These are phyloP conservation scores for Fusarium mexicanum DNA, from an alignment of 2,329 filamentous ascomycete genomes.

Conservation along the genomic window DNA sequence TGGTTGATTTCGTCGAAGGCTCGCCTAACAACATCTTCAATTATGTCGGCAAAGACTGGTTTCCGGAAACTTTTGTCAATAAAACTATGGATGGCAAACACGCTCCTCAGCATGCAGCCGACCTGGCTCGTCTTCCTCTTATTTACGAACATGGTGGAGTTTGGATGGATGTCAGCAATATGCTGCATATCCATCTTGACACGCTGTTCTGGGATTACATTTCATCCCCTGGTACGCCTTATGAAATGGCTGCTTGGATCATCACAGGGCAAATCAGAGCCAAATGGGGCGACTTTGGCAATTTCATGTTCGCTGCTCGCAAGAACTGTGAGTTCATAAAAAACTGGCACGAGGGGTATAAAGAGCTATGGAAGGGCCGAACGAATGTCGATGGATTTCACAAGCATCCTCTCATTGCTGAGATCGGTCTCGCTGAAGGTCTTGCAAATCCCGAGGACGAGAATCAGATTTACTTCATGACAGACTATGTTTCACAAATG, in stretches of 20 bases:
- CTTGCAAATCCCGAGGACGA: slow-evolving; percentile 24
- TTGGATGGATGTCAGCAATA: slow-evolving; percentile 55
- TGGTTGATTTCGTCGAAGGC: slow-evolving; percentile 49
- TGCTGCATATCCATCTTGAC: slow-evolving; percentile 54
- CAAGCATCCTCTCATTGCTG: slow-evolving; percentile 41
- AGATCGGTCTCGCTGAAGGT: slow-evolving; percentile 47
- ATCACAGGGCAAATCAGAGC: slow-evolving; percentile 48
- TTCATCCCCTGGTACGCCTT: slow-evolving; percentile 48
- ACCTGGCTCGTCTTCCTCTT: slow-evolving; percentile 56
- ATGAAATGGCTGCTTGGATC: slow-evolving; percentile 49
- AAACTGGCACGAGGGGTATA: slow-evolving; percentile 53
- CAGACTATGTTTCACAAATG: slow-evolving; percentile 52
- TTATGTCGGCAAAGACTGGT: slow-evolving; percentile 45
- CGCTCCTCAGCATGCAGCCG: slow-evolving; percentile 56
- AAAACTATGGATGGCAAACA: slow-evolving; percentile 53
- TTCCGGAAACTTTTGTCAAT: slow-evolving; percentile 37
- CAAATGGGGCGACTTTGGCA: slow-evolving; percentile 49
- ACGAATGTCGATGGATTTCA: slow-evolving; percentile 49
- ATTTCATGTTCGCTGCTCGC: slow-evolving; percentile 54
- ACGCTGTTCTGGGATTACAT: slow-evolving; percentile 55
- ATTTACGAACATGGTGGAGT: slow-evolving; percentile 54
- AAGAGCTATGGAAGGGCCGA: slow-evolving; percentile 48
- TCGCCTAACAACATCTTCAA: slow-evolving; percentile 52
- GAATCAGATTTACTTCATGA: slow-evolving; percentile 43
- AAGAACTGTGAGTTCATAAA: slow-evolving; percentile 55